A percentile compares a stretch with the other conserved stretches of the same genome.
Conservation (phyloP, 305 asterid species). For the Fraxinus platypoda region DNA sequence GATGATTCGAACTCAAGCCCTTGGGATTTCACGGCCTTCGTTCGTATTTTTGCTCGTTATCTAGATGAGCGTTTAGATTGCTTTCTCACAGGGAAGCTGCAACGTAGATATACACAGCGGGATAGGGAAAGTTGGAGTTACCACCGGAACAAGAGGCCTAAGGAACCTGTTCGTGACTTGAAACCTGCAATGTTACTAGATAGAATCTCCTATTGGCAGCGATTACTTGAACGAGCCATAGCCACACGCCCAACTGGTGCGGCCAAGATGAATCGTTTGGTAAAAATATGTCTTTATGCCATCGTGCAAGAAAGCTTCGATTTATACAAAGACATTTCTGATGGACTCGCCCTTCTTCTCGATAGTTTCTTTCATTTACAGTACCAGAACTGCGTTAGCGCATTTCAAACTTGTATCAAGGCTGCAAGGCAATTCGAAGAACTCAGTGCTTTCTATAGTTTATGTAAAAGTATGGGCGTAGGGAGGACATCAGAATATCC, state of each 20-base stretch:
- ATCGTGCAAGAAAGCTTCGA: slow-evolving; percentile 78
- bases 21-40: slow-evolving; percentile 81
- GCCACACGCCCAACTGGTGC: slow-evolving; percentile 80
- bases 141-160: slow-evolving; percentile 37
- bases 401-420: slow-evolving; percentile 68
- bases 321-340: slow-evolving; percentile 68
- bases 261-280: slow-evolving; percentile 54
- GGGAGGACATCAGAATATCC: slow-evolving; percentile 79
- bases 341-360: slow-evolving; percentile 64
- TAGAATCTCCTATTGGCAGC: slow-evolving; percentile 64
- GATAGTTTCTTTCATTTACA: slow-evolving; percentile 75
- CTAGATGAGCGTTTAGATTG: slow-evolving; percentile 83
- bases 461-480: slow-evolving; percentile 61
- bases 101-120: slow-evolving; percentile 42
- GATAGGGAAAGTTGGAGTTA: slow-evolving; percentile 24
- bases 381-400: slow-evolving; percentile 58
- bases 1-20: slow-evolving; percentile 78
- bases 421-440: slow-evolving; percentile 73
- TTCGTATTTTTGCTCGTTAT: slow-evolving; percentile 68
- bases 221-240: slow-evolving; percentile 74
- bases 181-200: slow-evolving; percentile 81
- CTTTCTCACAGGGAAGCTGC: slow-evolving; percentile 79
- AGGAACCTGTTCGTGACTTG: slow-evolving; percentile 64
- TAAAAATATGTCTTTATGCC: slow-evolving; percentile 55
- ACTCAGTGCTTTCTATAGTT: slow-evolving; percentile 52